These are phyloP conservation scores for Dipteronia dyeriana DNA, from an alignment of 345 rosid species.

Conservation along the genomic window DNA sequence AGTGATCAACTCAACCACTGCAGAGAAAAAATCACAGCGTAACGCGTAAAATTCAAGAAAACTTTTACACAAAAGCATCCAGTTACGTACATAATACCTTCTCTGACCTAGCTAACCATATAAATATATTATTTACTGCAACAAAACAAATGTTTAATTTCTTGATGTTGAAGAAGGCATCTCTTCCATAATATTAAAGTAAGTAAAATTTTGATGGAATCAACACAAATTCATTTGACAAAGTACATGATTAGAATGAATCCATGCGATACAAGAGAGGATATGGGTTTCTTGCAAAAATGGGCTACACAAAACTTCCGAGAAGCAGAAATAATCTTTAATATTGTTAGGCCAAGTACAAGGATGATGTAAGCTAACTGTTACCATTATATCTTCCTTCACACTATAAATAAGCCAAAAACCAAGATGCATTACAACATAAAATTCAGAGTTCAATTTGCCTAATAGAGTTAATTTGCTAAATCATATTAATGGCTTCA, in stretches of 20 bases:
- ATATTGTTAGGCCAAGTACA: neutral
- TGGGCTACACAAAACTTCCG: neutral
- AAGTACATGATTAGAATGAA: neutral
- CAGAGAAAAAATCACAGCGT: neutral
- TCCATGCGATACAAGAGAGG: neutral
- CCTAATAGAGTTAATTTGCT: too few relatives aligned
- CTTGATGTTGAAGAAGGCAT: neutral
- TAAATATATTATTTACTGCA: too few relatives aligned
- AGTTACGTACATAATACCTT: too few relatives aligned
- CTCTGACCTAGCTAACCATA: too few relatives aligned
- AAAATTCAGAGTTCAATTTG: neutral
- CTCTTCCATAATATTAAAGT: neutral
- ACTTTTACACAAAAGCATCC: too few relatives aligned
- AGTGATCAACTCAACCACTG: neutral
- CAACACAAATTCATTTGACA: neutral
- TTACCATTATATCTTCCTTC: too few relatives aligned
- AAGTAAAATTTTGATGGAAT: neutral
- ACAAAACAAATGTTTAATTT: too few relatives aligned
- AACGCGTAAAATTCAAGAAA: too few relatives aligned
- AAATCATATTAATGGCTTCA: constrained; percentile 24
- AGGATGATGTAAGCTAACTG: too few relatives aligned
- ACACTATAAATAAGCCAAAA: constrained; percentile 8
- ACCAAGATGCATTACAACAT: neutral
- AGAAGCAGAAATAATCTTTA: constrained; percentile 2
- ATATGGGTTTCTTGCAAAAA: neutral